phyloP scores from a whole-genome alignment of 345 rosid genomes.

The Aquilaria yunnanensis region DNA sequence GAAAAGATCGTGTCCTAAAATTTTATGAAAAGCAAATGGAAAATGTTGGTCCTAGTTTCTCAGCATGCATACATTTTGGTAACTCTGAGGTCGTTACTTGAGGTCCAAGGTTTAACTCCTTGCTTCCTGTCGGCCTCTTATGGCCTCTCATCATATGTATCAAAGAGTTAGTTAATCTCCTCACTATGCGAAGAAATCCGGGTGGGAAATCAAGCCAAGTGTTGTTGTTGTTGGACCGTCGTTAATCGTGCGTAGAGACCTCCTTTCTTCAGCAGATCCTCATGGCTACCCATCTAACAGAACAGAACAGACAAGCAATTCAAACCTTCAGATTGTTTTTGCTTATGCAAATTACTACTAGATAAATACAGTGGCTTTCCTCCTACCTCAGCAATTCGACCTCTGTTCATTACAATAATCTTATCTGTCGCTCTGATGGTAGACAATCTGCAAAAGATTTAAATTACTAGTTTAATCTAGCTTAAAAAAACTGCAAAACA shows the following conservation, averaged over 20 bases:
- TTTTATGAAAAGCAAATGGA: neutral
- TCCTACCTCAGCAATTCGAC: constrained; percentile 31
- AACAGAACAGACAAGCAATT: neutral
- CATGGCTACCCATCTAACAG: constrained; percentile 31
- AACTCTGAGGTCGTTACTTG: too few relatives aligned
- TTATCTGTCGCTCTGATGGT: constrained; percentile 28
- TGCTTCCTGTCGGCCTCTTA: too few relatives aligned
- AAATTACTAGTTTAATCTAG: neutral
- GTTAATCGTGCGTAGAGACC: constrained; percentile 29
- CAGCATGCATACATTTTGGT: too few relatives aligned
- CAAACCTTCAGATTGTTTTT: neutral
- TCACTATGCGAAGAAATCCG: neutral
- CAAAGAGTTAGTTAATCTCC: too few relatives aligned
- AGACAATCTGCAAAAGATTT: constrained; percentile 23
- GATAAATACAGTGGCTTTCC: neutral
- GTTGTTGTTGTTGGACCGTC: constrained; percentile 20
- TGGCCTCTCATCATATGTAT: too few relatives aligned
- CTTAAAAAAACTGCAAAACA: neutral
- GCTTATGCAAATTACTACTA: neutral
- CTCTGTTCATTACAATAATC: constrained; percentile 34
- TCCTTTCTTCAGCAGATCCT: constrained; percentile 25
- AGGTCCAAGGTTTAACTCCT: too few relatives aligned
- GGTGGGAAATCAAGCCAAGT: constrained; percentile 16
- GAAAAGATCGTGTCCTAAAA: neutral
- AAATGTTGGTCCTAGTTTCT: too few relatives aligned